Evolutionary conservation across 139 green algal genomes (phyloP), one percentile per base, ranked within the genome.

Genomic region (Micractinium conductrix): DNA sequence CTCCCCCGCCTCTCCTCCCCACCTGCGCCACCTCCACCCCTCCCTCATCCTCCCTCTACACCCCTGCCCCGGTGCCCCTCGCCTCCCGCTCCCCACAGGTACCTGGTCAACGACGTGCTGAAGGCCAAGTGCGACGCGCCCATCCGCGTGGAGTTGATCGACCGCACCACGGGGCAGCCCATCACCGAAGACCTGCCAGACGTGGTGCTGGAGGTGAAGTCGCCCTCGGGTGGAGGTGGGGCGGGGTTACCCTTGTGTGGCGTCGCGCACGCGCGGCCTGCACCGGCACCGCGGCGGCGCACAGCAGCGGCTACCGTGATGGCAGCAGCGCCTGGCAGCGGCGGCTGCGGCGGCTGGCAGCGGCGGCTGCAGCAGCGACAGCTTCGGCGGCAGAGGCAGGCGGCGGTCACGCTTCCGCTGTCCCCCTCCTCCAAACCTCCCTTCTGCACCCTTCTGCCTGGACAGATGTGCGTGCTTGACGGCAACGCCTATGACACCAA

Each of bases 61-160:
- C 62, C 22, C 62, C 26, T 38, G 21, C 62, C 62, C 28, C 26
- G 21, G 21, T 22, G 21, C 9, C 26, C 55, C 55, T 22, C 55
- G 21, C 55, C 6, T 3, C 55, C 55, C 55, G 21, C 55, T 24
- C 21, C 17, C 33, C 68, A 78, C 58, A 94, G 93, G 87, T 98
- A 98, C 81, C 89, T 98, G 30, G 95, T 98, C 28, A 94, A 94
- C 62, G 95, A 98, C 63, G 58, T 92, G 37, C 91, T 98, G 43
- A 94, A 94, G 79, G 76, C 76, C 76, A 82, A 95, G 55, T 98
- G 95, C 83, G 87, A 93, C 4, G 94, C 95, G 1, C 87, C 87
- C 81, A 98, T 98, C 79, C 88, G 95, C 0, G 89, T 98, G 40
- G 95, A 98, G 89, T 80, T 98, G 0, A 91, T 98, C 28, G 95